Evolutionary conservation across 345 rosid genomes (phyloP), one percentile per base, ranked within the genome.

Genomic region (Garcia nutans): DNA sequence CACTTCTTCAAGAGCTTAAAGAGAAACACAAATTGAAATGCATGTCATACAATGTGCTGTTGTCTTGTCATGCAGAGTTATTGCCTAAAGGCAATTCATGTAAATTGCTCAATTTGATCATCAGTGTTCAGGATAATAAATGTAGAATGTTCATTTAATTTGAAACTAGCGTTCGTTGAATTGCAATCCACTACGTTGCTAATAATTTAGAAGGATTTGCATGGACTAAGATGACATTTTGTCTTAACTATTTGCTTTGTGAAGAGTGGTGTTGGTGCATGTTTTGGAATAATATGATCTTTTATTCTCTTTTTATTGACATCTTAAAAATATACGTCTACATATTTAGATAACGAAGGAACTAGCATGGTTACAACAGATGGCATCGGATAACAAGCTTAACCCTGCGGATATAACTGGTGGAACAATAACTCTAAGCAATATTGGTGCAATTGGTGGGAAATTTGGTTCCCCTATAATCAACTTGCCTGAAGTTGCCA

Each of bases 401-500:
- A 87, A 54, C 77, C 93, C 96, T 0, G 88, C 70, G 60, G 96
- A 93, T 81, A 76, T 91, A 77, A 81, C 92, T 6, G 96, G 96
- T 61, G 99, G 99, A 76, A 95, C 99, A 7, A 88, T 95, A 78
- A 90, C 99, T 23, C 75, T 93, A 31, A 95, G 97, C 87, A 93
- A 95, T 77, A 91, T 95, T 55, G 97, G 97, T 74, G 88, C 97
- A 67, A 95, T 91, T 0, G 99, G 97, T 64, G 99, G 97, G 73
- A 95, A 91, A 83, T 91, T 90, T 20, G 99, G 97, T 65, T 83
- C 97, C 0, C 99, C 99, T 23, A 85, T 95, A 49, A 77, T 93
- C 50, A 95, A 93, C 86, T 83, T 95, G 82, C 99, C 99, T 5
- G 97, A 95, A 90, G 97, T 90, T 73, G 85, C 96, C 23, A 93